A percentile compares a stretch with the other conserved stretches of the same genome.
These are phyloP conservation scores for Phytophthora parvispora DNA, from an alignment of 352 stramenopile species.

Conservation along the genomic window DNA sequence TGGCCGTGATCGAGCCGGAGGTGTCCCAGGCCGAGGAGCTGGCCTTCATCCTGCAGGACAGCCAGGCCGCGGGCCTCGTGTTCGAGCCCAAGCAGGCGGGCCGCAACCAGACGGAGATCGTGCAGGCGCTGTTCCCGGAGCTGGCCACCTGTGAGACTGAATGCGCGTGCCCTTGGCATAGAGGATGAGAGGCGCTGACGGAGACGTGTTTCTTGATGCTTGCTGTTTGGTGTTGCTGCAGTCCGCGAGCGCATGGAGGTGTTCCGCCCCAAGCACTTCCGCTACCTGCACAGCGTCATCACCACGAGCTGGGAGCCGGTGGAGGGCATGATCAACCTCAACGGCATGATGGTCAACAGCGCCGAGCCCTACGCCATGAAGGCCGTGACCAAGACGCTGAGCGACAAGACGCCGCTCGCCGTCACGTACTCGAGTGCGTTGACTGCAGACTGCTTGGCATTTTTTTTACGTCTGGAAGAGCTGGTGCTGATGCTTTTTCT, in stretches of 20 bases:
- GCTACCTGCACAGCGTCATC: constrained; percentile 87
- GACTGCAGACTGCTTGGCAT: background rate
- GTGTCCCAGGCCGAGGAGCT: constrained; percentile 80
- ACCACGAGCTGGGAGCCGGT: constrained; percentile 80
- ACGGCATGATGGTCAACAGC: constrained; percentile 85
- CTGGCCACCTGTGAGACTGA: constrained; percentile 70
- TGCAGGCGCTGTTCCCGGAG: constrained; percentile 80
- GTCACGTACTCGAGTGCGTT: constrained; percentile 86
- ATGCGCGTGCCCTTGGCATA: background rate
- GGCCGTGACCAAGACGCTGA: constrained; percentile 69
- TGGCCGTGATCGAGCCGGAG: constrained; percentile 84
- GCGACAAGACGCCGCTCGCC: constrained; percentile 76
- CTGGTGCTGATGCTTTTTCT: constrained; percentile 1
- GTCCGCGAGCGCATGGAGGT: constrained; percentile 62
- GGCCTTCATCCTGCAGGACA: constrained; percentile 87
- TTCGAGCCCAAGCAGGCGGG: constrained; percentile 88
- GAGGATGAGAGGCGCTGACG: constrained; percentile 1
- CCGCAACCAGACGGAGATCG: constrained; percentile 80
- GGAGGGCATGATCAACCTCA: constrained; percentile 83
- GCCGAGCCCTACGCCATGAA: constrained; percentile 73
- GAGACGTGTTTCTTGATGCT: constrained; percentile 4
- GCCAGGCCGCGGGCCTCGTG: constrained; percentile 78
- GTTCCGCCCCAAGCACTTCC: constrained; percentile 86
- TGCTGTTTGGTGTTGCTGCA: constrained; percentile 22
- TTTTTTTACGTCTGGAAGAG: constrained; percentile 2